Conservation (phyloP, 2,329 filamentous ascomycete species). For the Colletotrichum graminicola region DNA sequence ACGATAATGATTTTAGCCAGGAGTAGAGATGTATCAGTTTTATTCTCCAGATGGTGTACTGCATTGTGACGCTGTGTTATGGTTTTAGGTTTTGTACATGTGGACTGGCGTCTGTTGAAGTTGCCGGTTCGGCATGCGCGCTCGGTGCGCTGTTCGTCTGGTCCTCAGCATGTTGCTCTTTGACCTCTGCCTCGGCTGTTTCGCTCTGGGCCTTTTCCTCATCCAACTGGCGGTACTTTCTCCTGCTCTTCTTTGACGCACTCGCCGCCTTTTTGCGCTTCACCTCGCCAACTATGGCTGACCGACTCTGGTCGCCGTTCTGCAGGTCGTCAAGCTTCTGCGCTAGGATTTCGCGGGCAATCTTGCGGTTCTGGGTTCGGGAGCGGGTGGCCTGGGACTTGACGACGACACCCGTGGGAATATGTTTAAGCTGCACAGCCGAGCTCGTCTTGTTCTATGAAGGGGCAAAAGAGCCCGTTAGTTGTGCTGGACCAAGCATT, state of each 20-base stretch:
- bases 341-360: constrained; percentile 82
- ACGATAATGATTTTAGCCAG: constrained; percentile 22
- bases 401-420: constrained; percentile 90
- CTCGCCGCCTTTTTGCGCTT: constrained; percentile 80
- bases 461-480: constrained; percentile 9
- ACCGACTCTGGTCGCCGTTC: constrained; percentile 78
- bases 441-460: constrained; percentile 92
- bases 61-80: not conserved
- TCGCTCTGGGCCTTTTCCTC: constrained; percentile 57
- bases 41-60: not conserved
- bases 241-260: constrained; percentile 81
- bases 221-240: constrained; percentile 79
- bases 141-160: constrained; percentile 22
- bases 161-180: constrained; percentile 22
- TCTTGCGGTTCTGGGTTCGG: constrained; percentile 86
- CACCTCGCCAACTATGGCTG: constrained; percentile 71
- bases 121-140: constrained; percentile 36
- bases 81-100: not conserved
- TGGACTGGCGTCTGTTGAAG: not conserved
- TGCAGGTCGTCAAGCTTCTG: constrained; percentile 78
- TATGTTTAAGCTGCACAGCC: constrained; percentile 91
- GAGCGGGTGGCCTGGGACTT: constrained; percentile 95
- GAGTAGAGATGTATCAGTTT: constrained; percentile 44
- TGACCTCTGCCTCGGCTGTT: constrained; percentile 33
- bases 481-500: constrained; percentile 3